phyloP scores from a whole-genome alignment of 1,284 basidiomycete species.

The Volvariella surrecta region DNA sequence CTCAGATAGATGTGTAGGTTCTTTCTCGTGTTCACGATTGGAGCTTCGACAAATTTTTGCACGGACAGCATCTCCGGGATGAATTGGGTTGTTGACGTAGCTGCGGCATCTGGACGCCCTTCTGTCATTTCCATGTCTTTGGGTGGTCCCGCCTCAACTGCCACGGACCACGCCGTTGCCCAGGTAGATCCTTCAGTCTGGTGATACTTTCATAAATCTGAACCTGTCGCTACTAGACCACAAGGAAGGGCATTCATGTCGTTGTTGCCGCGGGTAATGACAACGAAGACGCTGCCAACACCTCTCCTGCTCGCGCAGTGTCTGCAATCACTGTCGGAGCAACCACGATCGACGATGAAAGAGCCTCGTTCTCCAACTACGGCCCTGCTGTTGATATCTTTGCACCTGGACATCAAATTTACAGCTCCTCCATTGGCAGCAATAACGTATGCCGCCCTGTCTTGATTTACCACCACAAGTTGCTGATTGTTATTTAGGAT shows the following conservation, averaged over 20 bases:
- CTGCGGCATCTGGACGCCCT: conserved; percentile 40
- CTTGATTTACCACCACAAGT: not conserved
- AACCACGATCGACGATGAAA: conserved; percentile 58
- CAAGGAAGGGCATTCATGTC: conserved; percentile 21
- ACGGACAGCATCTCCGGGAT: conserved; percentile 39
- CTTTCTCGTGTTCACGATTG: not conserved
- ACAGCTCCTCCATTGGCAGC: conserved; percentile 60
- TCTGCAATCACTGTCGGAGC: conserved; percentile 76
- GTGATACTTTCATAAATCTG: not conserved
- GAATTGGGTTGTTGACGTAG: conserved; percentile 31
- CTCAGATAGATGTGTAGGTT: not conserved
- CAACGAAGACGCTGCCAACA: conserved; percentile 53
- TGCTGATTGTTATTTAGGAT: conserved; percentile 3
- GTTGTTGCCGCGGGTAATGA: conserved; percentile 32
- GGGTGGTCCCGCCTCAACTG: conserved; percentile 53
- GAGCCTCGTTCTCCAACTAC: conserved; percentile 71
- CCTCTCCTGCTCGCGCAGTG: conserved; percentile 62
- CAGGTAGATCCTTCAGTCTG: conserved; percentile 19
- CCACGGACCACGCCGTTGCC: conserved; percentile 60
- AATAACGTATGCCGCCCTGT: conserved; percentile 19
- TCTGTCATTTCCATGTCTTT: conserved; percentile 70
- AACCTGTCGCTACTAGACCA: conserved; percentile 12
- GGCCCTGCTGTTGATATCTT: conserved; percentile 70
- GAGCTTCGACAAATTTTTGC: not conserved
- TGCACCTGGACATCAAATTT: conserved; percentile 64